phyloP scores from a whole-genome alignment of 352 stramenopile species.

The Phytophthora boehmeriae region DNA sequence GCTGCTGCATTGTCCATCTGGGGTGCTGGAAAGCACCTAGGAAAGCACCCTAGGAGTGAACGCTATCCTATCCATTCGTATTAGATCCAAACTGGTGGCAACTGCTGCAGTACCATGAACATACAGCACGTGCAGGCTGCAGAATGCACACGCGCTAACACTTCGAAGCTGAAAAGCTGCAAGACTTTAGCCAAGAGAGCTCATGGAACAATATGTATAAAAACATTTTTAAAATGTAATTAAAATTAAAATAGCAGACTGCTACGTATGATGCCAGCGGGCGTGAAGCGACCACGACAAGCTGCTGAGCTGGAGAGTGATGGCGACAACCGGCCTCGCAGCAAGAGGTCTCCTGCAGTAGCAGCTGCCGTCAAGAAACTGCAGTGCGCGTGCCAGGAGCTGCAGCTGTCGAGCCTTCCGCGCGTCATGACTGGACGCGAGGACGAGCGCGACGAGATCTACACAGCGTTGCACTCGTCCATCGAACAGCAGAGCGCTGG shows the following conservation, averaged over 20 bases:
- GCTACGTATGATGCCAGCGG: background rate
- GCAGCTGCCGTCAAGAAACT: conserved; percentile 41
- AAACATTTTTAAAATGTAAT: no score
- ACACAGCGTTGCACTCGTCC: conserved; percentile 53
- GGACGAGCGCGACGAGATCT: conserved; percentile 64
- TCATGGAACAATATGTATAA: no score
- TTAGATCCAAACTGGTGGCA: conserved; percentile 14
- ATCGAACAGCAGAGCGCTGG: conserved; percentile 57
- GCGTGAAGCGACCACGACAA: conserved; percentile 16
- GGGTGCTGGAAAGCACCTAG: conserved; percentile 6
- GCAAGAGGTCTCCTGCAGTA: conserved; percentile 2
- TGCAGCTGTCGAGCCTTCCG: conserved; percentile 66
- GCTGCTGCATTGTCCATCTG: conserved; percentile 13
- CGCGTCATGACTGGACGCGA: conserved; percentile 63
- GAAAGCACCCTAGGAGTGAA: conserved; percentile 1
- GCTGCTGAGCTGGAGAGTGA: background rate
- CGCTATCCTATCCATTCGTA: conserved; percentile 8
- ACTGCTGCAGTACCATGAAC: no score
- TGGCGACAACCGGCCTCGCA: background rate
- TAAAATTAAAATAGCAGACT: background rate
- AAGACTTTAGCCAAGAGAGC: background rate
- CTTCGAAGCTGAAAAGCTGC: background rate
- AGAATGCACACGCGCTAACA: background rate
- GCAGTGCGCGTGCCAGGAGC: conserved; percentile 56
- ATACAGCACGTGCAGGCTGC: no score